Percentiles rank a stretch among this genome's conserved stretches.
These are phyloP conservation scores for Cerioporus squamosus DNA, from an alignment of 1,284 basidiomycete genomes.

Conservation along the genomic window DNA sequence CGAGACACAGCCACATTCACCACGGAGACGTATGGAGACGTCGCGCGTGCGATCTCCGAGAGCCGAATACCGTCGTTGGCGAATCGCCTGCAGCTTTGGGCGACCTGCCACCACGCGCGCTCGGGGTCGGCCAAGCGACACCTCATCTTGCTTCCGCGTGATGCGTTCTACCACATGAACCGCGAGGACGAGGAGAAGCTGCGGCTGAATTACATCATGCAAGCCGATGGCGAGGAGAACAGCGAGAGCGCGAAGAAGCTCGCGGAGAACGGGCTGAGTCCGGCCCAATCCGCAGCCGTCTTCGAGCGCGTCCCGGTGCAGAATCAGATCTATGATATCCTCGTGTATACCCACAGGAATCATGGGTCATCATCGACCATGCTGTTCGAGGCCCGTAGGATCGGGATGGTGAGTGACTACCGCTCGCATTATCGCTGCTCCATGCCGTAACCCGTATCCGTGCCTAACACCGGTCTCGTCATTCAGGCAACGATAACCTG, in stretches of 20 bases:
- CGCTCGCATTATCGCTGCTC: neutral
- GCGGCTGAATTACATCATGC: constrained; percentile 46
- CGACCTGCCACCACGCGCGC: constrained; percentile 60
- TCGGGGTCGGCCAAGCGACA: constrained; percentile 61
- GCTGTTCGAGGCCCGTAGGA: constrained; percentile 56
- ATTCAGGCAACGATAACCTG: constrained; percentile 65
- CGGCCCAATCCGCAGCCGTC: constrained; percentile 42
- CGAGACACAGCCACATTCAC: constrained; percentile 63
- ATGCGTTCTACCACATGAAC: constrained; percentile 56
- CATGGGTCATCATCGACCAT: constrained; percentile 58
- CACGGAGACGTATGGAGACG: constrained; percentile 54
- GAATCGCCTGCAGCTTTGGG: constrained; percentile 56
- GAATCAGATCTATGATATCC: constrained; percentile 67
- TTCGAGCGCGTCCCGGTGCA: constrained; percentile 71
- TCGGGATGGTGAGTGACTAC: constrained; percentile 59
- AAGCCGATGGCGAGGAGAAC: constrained; percentile 42
- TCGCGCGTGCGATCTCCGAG: constrained; percentile 52
- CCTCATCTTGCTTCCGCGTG: constrained; percentile 64
- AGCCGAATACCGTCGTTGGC: constrained; percentile 43
- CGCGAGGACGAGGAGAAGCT: constrained; percentile 51
- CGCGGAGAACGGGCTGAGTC: constrained; percentile 32
- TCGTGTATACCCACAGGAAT: constrained; percentile 66
- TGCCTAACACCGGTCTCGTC: constrained; percentile 11
- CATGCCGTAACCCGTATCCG: neutral
- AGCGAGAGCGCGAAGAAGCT: constrained; percentile 29